phyloP scores from a whole-genome alignment of 2,329 filamentous ascomycete species.

The Fusarium ramigenum region DNA sequence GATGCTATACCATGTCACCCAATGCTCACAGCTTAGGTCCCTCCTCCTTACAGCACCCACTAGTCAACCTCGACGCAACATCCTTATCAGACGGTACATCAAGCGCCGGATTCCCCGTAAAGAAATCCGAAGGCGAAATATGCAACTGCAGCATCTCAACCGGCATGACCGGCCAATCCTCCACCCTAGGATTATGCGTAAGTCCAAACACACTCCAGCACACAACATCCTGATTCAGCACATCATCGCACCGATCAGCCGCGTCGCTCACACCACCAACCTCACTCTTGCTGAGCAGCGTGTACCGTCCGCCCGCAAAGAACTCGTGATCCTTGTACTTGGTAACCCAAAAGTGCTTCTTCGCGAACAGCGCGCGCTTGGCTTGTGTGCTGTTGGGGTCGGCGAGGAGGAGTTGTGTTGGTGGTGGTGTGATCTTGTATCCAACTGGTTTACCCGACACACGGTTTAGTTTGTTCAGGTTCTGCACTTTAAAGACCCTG shows the following conservation, averaged over 20 bases:
- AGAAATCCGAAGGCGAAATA: constrained; percentile 8
- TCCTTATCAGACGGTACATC: constrained; percentile 12
- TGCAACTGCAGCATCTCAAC: constrained; percentile 19
- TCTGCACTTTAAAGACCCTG: constrained; percentile 61
- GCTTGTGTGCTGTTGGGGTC: constrained; percentile 53
- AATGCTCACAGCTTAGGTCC: background rate
- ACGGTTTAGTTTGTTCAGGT: constrained; percentile 53
- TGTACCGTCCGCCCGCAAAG: constrained; percentile 55
- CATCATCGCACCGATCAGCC: constrained; percentile 6
- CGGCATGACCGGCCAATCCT: constrained; percentile 15
- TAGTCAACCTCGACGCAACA: constrained; percentile 4
- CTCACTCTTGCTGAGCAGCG: constrained; percentile 36
- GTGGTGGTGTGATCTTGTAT: constrained; percentile 56
- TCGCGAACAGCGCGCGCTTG: constrained; percentile 53
- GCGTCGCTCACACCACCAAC: constrained; percentile 6
- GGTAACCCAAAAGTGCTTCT: constrained; percentile 59
- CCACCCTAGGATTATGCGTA: constrained; percentile 1
- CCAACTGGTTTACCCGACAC: constrained; percentile 57
- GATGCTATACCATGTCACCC: background rate
- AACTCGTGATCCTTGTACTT: constrained; percentile 56
- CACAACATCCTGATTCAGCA: constrained; percentile 15
- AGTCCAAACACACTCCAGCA: constrained; percentile 15
- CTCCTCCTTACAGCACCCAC: constrained; percentile 6
- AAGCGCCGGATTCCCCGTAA: constrained; percentile 3
- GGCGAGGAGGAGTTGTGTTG: constrained; percentile 53